A percentile compares a stretch with the other conserved stretches of the same genome.
Conservation (phyloP, 345 rosid genomes). For the Cardamine chenopodiifolia region DNA sequence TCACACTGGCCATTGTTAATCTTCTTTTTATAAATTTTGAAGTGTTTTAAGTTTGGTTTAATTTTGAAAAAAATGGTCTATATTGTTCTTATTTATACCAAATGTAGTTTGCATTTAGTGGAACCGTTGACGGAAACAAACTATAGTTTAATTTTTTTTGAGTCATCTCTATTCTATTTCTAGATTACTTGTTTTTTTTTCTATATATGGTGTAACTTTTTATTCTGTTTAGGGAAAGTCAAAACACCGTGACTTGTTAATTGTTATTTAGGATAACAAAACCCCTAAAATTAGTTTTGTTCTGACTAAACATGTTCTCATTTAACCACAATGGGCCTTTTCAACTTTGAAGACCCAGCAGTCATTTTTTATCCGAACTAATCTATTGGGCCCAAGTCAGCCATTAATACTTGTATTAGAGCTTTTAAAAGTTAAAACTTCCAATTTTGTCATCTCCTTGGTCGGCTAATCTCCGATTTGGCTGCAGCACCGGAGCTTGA, state of each 20-base stretch:
- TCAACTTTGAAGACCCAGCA: neutral
- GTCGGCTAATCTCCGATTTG: conserved; percentile 18
- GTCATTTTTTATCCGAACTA: neutral
- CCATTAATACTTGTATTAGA: too few relatives aligned
- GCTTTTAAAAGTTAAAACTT: too few relatives aligned
- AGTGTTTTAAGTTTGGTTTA: conserved; percentile 6
- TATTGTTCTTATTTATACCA: conserved; percentile 7
- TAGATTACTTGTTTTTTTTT: neutral
- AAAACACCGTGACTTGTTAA: conserved; percentile 2
- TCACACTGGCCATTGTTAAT: too few relatives aligned
- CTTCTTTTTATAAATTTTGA: too few relatives aligned
- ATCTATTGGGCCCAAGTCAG: neutral
- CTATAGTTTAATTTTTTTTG: neutral
- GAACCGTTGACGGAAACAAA: neutral
- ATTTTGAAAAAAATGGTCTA: neutral
- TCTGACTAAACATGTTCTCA: neutral
- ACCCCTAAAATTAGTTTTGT: too few relatives aligned
- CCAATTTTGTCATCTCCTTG: too few relatives aligned
- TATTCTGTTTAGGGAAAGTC: neutral
- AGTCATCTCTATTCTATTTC: neutral
- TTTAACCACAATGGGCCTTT: neutral
- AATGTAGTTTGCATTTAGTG: neutral
- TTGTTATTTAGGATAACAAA: too few relatives aligned
- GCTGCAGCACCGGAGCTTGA: conserved; percentile 16
- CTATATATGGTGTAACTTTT: neutral